These are phyloP conservation scores for Podaxis carcinomalis DNA, from an alignment of 768 basidiomycete genomes.

Conservation along the genomic window DNA sequence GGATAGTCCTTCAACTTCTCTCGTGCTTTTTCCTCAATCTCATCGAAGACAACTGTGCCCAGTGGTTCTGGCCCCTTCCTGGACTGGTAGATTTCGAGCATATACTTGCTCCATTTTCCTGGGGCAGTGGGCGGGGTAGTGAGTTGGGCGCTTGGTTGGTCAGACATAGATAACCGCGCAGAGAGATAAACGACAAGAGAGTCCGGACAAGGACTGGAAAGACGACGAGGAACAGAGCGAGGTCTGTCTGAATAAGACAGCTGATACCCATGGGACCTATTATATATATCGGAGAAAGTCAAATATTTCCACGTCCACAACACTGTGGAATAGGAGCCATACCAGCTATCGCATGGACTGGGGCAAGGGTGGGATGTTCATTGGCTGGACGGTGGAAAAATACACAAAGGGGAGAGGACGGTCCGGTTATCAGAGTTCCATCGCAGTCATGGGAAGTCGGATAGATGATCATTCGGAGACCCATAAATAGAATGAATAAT, in stretches of 20 bases:
- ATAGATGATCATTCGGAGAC: background rate
- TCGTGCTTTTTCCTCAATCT: constrained; percentile 63
- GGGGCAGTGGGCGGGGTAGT: background rate
- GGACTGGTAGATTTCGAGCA: constrained; percentile 33
- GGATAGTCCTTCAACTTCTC: constrained; percentile 56
- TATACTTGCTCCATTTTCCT: constrained; percentile 36
- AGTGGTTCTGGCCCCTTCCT: constrained; percentile 40
- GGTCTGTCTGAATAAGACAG: background rate
- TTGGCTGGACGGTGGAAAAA: background rate
- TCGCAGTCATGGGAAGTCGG: background rate
- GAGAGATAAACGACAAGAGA: background rate
- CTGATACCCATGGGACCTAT: background rate
- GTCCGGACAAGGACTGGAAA: background rate
- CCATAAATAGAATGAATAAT: background rate
- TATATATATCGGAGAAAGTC: background rate
- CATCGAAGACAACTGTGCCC: constrained; percentile 57
- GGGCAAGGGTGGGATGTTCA: background rate
- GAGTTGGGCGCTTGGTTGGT: background rate
- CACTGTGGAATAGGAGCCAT: background rate
- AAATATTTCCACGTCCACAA: background rate
- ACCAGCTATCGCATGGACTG: background rate
- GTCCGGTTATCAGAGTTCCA: background rate
- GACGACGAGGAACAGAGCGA: background rate
- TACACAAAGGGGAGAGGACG: background rate
- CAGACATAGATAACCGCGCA: background rate